phyloP scores from a whole-genome alignment of 1,284 basidiomycete genomes.

The Pascua guehoae region DNA sequence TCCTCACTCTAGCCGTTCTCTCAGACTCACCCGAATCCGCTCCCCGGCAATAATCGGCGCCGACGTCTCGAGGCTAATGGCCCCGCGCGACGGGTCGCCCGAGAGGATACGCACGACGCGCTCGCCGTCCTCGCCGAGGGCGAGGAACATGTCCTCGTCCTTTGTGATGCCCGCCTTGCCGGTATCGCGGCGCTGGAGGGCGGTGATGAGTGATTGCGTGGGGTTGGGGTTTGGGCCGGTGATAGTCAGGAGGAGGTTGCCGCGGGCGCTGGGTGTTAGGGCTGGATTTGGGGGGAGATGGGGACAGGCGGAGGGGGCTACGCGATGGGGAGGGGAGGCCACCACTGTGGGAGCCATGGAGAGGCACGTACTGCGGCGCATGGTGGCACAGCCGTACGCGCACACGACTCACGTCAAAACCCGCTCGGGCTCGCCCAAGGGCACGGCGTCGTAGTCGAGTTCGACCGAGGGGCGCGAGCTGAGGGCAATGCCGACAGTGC shows the following conservation, averaged over 20 bases:
- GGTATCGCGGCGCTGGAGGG: conserved; percentile 52
- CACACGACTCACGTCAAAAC: conserved; percentile 57
- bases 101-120: conserved; percentile 57
- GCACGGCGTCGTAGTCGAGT: conserved; percentile 57
- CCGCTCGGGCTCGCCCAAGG: conserved; percentile 56
- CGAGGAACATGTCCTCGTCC: conserved; percentile 67
- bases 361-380: too few relatives aligned
- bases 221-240: conserved; percentile 58
- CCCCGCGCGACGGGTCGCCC: conserved; percentile 74
- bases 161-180: conserved; percentile 51
- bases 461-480: conserved; percentile 35
- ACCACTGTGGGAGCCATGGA: too few relatives aligned
- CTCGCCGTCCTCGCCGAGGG: conserved; percentile 18
- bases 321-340: not conserved
- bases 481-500: conserved; percentile 70
- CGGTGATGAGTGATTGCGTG: conserved; percentile 62
- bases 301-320: too few relatives aligned
- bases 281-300: not conserved
- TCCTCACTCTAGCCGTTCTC: not conserved
- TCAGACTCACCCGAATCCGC: conserved; percentile 58
- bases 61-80: conserved; percentile 64
- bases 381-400: too few relatives aligned
- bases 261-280: conserved; percentile 52
- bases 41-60: conserved; percentile 59
- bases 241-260: conserved; percentile 69